Base-by-base conservation (phyloP, 1,284 basidiomycete genomes). In the Termitomyces sp. region DNA sequence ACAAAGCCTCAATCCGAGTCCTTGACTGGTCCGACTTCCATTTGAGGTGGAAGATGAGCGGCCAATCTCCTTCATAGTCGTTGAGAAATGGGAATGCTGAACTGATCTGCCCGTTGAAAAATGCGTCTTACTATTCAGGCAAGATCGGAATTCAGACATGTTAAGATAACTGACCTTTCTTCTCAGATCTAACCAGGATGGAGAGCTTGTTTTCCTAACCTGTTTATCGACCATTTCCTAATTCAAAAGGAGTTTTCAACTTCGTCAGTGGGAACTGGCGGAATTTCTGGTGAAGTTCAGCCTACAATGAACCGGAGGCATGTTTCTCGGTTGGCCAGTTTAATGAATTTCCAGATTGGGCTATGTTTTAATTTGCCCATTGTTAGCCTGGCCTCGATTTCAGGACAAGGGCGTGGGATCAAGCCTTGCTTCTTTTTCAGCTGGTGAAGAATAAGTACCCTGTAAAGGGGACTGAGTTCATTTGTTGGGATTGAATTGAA, bases 1-100 rank as follows among this genome's bases (percentile, higher is more conserved):
- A 14, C 39, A 14, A 26, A n/a, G 14, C 9, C 24, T 26, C n/a
- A n/a, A 16, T 16, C 28, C 1, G 7, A 30, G 28, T 10, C n/a
- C 14, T 24, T 24, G 7, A n/a, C 3, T 40, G 19, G 13, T 40
- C 21, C 38, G 11, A 13, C 14, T 26, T 41, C 39, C 39, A 26
- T 4, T 26, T 41, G 24, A 41, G 24, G 24, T 61, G 57, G 33
- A 61, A 55, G 8, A 50, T 28, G 10, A 62, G 43, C 0, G 61
- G 62, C 61, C 62, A 62, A 9, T 52, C 16, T 33, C 59, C 45
- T 31, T 59, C 55, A 35, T 58, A 64, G 3, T 35, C 40, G 1
- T 45, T 37, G 10, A 62, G 51, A 7, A 48, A 39, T 5, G 55
- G 58, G 39, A 41, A 26, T 1, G 14, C 21, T 5, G 21, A 26